Base-by-base conservation (phyloP, 2,329 filamentous ascomycete genomes). In the Ilyonectria robusta region DNA sequence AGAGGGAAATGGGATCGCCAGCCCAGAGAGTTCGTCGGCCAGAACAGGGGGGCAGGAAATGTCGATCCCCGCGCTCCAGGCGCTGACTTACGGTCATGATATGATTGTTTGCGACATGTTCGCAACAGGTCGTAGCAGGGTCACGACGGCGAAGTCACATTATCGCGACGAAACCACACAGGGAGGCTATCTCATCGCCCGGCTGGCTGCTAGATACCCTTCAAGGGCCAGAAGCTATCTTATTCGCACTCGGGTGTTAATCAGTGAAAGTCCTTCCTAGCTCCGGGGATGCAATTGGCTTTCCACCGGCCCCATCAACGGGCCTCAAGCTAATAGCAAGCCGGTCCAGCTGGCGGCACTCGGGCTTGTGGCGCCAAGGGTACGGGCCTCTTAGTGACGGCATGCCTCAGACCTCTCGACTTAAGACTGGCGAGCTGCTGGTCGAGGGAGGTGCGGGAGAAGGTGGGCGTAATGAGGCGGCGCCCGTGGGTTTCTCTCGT, bases 321-420 rank as follows among this genome's bases (percentile, higher is more conserved):
- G 58, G 35, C 33, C 59, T 54, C 48, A 59, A 62, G 62, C 67
- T 67, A 71, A 55, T 15, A 31, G n/a, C 21, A 51, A 57, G 31
- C 62, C 57, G 57, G 56, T 37, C 58, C 40, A 61, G 58, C 40
- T 72, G 72, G 73, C 68, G 73, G 71, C 65, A 71, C 66, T 75
- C 72, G 62, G 66, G 23, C 50, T 40, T 50, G 67, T 70, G 62
- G 66, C 59, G 57, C 31, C 70, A 55, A 71, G 70, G 72, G 62
- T 17, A 42, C 37, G 56, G 51, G 44, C 44, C 58, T 37, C 44
- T 21, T 48, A 59, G 72, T 74, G 73, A 75, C 73, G 73, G 71
- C 73, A 75, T 66, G 69, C 60, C 54, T 44, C 15, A 42, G 55
- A 65, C 57, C 59, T 69, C 58, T 56, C 63, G 65, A 67, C 55